Conservation (phyloP, 345 rosid species). For the Lepidium africanum region DNA sequence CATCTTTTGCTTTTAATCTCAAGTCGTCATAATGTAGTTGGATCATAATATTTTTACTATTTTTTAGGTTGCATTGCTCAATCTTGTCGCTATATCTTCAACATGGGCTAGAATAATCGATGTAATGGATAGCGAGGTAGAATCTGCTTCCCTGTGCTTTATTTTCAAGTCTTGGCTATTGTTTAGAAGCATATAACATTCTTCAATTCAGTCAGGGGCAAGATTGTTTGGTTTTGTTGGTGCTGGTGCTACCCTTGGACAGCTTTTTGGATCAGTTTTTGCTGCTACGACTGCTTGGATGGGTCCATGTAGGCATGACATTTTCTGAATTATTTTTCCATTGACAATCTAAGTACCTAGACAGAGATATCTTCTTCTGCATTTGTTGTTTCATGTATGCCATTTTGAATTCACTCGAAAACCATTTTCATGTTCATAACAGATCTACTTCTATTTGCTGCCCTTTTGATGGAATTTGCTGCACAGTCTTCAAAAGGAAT, state of each 20-base stretch:
- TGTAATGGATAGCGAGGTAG: constrained; percentile 89
- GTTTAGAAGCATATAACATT: constrained; percentile 24
- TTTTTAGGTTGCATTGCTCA: constrained; percentile 74
- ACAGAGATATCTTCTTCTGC: neutral
- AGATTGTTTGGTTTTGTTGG: constrained; percentile 95
- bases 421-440: constrained; percentile 12
- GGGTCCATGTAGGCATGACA: constrained; percentile 65
- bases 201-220: constrained; percentile 79
- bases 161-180: neutral
- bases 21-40: neutral
- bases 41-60: neutral
- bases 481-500: constrained; percentile 84
- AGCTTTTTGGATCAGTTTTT: constrained; percentile 89
- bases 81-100: constrained; percentile 85
- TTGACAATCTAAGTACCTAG: neutral
- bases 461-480: constrained; percentile 84
- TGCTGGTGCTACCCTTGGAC: constrained; percentile 96
- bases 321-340: neutral
- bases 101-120: constrained; percentile 97
- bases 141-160: neutral
- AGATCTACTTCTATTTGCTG: constrained; percentile 82
- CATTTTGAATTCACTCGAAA: constrained; percentile 5
- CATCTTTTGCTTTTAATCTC: neutral
- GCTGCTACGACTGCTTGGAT: constrained; percentile 82
- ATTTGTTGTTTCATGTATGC: neutral